Evolutionary conservation across 2,329 filamentous ascomycete species (phyloP).

Genomic region (Didymella lethalis): DNA sequence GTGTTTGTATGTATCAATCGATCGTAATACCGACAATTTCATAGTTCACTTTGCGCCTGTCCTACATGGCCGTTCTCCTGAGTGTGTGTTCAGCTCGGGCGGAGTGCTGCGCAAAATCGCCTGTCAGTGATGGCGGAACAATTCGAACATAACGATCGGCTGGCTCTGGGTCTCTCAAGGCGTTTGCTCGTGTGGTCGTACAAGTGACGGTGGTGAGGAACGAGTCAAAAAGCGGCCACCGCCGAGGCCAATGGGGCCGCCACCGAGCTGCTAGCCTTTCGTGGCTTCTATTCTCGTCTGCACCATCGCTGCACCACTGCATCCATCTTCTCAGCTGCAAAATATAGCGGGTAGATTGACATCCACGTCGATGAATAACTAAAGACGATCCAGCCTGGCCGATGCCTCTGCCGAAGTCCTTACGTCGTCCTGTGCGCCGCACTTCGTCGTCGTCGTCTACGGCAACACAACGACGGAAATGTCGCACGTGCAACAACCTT

Average conservation of each 20-base stretch:
- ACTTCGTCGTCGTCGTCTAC: conserved; percentile 21
- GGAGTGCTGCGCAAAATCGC: too few species aligned
- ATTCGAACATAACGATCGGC: too few species aligned
- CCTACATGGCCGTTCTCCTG: too few species aligned
- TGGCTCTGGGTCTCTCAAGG: too few species aligned
- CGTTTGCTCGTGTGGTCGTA: too few species aligned
- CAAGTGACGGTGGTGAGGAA: background rate
- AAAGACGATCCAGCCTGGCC: conserved; percentile 5
- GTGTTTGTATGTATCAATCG: too few species aligned
- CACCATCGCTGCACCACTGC: conserved; percentile 2
- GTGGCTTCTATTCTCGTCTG: background rate
- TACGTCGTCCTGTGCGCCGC: conserved; percentile 29
- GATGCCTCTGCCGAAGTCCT: conserved; percentile 39
- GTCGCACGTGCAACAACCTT: conserved; percentile 41
- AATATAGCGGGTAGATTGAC: background rate
- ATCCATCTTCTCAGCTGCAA: background rate
- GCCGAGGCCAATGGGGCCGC: background rate
- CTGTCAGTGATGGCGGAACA: too few species aligned
- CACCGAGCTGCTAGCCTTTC: background rate
- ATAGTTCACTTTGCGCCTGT: too few species aligned
- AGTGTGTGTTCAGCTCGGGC: too few species aligned
- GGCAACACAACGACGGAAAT: conserved; percentile 33
- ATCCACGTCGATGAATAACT: background rate
- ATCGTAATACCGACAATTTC: too few species aligned
- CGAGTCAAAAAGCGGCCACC: background rate